These are phyloP conservation scores for Mycosphaerelloides madeirae DNA, from an alignment of 2,329 filamentous ascomycete genomes.

Conservation along the genomic window DNA sequence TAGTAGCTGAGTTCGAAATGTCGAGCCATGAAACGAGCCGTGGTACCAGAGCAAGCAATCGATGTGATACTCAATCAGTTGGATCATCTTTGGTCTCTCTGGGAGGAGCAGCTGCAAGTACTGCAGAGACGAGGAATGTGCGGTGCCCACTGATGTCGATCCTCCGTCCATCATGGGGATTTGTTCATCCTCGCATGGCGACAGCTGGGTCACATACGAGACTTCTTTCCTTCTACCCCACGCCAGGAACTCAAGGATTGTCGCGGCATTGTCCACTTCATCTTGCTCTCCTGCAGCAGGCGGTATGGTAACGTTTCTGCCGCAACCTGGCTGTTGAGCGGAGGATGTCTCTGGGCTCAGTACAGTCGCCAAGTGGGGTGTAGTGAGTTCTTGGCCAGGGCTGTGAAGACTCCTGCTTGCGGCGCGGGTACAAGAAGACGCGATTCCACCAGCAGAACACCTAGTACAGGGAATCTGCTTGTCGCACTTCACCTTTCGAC, in stretches of 20 bases:
- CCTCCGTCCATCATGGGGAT: not conserved
- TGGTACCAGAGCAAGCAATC: constrained; percentile 12
- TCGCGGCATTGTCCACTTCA: constrained; percentile 9
- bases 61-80: constrained; percentile 10
- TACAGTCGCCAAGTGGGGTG: no score
- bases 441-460: constrained; percentile 5
- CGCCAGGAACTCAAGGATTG: constrained; percentile 11
- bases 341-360: no score
- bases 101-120: constrained; percentile 7
- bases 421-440: constrained; percentile 1
- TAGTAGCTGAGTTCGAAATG: constrained; percentile 2
- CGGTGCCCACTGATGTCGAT: not conserved
- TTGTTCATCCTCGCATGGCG: not conserved
- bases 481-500: constrained; percentile 6
- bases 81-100: not conserved
- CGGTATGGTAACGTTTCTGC: no score
- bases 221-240: constrained; percentile 11
- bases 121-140: not conserved
- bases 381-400: no score
- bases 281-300: not conserved
- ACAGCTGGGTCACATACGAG: constrained; percentile 4
- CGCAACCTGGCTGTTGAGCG: not conserved
- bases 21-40: constrained; percentile 6
- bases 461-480: constrained; percentile 7
- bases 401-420: no score